Base-by-base conservation (phyloP, 176 grass and related monocot species). In the Thinopyrum elongatum region DNA sequence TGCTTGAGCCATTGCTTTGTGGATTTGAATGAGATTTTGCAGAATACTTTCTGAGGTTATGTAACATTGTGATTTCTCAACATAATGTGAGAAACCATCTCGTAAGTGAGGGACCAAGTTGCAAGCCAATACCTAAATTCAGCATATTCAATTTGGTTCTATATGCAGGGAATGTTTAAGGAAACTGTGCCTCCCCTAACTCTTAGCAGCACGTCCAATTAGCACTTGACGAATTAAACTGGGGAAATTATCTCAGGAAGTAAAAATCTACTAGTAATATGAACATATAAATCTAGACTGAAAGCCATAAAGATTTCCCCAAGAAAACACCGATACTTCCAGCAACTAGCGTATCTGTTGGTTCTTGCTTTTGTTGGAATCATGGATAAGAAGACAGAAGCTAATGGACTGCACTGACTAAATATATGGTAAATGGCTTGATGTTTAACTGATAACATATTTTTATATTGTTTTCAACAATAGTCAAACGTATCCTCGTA, bases 1-100 rank as follows among this genome's bases (percentile, higher is more conserved):
- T 65, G 70, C 21, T 71, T 23, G 19, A 69, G 44, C 62, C 15
- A 71, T 70, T 84, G 51, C 14, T 83, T 88, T 77, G 23, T 70
- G 28, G 22, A 33, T 58, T 62, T 62, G 36, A 47, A 44, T 33
- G 60, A 78, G 26, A 78, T 31, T 82, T 82, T 61, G 23, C 19
- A 26, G 13, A 19, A 42, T 77, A 77, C 39, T 81, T 81, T 46
- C 39, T 65, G 26, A 66, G 11, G 12, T 31, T 30, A 82, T 74
- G 35, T 26, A 4, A 60, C 22, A 65, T 19, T 26, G 27, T 30
- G 10, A 44, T 34, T 27, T 47, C 1, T 67, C 5, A 39, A 68
- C 35, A 72, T 28, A 47, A 47, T 47, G 44, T 47, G 44, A 47
- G 44, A 47, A 47, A 47, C 44, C 13, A 15, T 47, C 44, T 47